Base-by-base conservation (phyloP, 208 protist genomes). In the Leishmania mexicana region DNA sequence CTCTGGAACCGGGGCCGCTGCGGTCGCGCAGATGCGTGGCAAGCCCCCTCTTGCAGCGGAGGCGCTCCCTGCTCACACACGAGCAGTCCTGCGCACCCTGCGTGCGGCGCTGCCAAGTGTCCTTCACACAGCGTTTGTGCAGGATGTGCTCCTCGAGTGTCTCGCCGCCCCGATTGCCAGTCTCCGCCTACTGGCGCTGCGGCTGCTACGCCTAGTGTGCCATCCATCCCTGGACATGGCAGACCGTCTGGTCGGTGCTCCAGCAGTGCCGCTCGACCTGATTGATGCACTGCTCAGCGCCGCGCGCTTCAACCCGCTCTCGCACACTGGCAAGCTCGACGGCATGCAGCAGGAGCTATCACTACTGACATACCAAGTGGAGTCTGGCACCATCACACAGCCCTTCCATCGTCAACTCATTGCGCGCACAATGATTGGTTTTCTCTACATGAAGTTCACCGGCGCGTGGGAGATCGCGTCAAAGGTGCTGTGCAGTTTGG, bases 371-470 rank as follows among this genome's bases (percentile, higher is more conserved):
- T 96, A 93, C 81, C 88, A 87, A 42, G 90, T 89, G 19, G 89
- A 90, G 42, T 81, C 90, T 15, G 89, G 89, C 1, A 83, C 68
- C n/a, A 76, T 98, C 60, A 76, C 72, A n/a, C 77, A 92, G 76
- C 84, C 89, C 28, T 84, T 95, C 1, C 71, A 88, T 77, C 89
- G 91, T 68, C 64, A 91, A 10, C 88, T 98, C 68, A 85, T 98
- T 21, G 90, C 89, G 19, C 86, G 87, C 54, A 88, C 91, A 24
- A 95, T 95, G 90, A 85, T 98, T 15, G 95, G 95, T 11, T 81
- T 98, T 11, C 86, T 96, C 49, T 92, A 98, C 85, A 74, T 94
- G 13, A 94, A 94, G 81, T 98, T 93, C 81, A 81, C 95, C 21
- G 91, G 85, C 19, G 93, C 90, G 31, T 96, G 93, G 93, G 80